Evolutionary conservation across 2,329 filamentous ascomycete species (phyloP).

Genomic region (Hymenoscyphus albidus): DNA sequence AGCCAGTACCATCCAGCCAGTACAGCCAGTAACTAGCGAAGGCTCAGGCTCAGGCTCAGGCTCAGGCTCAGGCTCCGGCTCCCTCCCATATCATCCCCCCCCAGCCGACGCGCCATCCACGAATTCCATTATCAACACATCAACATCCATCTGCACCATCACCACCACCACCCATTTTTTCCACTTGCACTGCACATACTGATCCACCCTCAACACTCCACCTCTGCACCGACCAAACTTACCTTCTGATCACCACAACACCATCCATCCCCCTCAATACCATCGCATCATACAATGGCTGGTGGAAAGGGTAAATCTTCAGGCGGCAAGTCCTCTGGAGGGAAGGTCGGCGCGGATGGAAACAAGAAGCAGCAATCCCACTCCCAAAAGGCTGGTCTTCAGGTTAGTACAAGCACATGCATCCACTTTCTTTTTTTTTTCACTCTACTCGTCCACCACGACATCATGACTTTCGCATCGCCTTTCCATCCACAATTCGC

Average conservation of each 20-base stretch:
- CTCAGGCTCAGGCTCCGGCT: constrained; percentile 1
- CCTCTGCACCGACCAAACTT: not conserved
- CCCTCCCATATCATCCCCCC: constrained; percentile 14
- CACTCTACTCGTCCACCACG: too few species aligned
- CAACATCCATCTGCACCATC: constrained; percentile 15
- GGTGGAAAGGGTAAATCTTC: constrained; percentile 38
- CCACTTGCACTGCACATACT: constrained; percentile 18
- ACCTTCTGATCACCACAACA: not conserved
- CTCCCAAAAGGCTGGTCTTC: constrained; percentile 37
- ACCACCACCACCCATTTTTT: constrained; percentile 9
- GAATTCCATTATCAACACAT: constrained; percentile 19
- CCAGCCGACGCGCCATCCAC: constrained; percentile 23
- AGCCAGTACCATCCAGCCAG: too few species aligned
- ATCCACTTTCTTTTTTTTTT: not conserved
- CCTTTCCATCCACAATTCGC: constrained; percentile 13
- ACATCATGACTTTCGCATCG: constrained; percentile 3
- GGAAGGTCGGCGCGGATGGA: constrained; percentile 35
- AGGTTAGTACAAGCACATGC: constrained; percentile 34
- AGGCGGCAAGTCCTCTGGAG: constrained; percentile 37
- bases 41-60: too few species aligned
- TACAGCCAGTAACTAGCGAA: too few species aligned
- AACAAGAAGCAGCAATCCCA: constrained; percentile 38
- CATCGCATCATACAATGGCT: constrained; percentile 28
- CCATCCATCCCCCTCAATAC: not conserved
- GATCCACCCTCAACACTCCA: constrained; percentile 10